These are phyloP conservation scores for Tilletia indica DNA, from an alignment of 1,284 basidiomycete genomes.

Conservation along the genomic window DNA sequence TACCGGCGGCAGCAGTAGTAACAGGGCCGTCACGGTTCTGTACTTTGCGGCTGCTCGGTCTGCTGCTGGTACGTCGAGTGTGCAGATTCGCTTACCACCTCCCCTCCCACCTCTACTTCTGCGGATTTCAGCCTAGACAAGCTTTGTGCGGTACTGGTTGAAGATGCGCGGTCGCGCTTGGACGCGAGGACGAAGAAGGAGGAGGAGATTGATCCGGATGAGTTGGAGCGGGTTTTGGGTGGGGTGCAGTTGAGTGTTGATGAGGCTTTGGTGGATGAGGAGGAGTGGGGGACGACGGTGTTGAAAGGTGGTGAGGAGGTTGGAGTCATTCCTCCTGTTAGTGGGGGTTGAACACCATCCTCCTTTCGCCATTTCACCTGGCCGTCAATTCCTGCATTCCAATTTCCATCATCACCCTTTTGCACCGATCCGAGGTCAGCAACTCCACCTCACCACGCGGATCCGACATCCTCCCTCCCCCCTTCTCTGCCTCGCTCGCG, in stretches of 20 bases:
- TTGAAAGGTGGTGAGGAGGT: slow-evolving; percentile 73
- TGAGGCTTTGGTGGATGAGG: slow-evolving; percentile 72
- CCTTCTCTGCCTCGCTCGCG: no score
- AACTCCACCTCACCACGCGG: no score
- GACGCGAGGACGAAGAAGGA: not conserved
- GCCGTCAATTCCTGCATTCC: not conserved
- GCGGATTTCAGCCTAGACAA: slow-evolving; percentile 60
- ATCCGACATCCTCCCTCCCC: no score
- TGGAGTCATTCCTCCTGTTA: slow-evolving; percentile 76
- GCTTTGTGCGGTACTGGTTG: slow-evolving; percentile 62
- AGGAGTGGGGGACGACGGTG: slow-evolving; percentile 52
- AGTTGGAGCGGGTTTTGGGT: slow-evolving; percentile 19
- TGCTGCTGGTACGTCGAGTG: slow-evolving; percentile 13
- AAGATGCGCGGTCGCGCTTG: slow-evolving; percentile 36
- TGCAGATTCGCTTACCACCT: slow-evolving; percentile 13
- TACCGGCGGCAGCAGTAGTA: not conserved
- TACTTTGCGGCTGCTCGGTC: slow-evolving; percentile 20
- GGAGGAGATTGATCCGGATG: not conserved
- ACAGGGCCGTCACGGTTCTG: slow-evolving; percentile 11
- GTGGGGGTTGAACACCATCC: slow-evolving; percentile 59
- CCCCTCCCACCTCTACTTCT: not conserved
- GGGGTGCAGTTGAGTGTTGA: slow-evolving; percentile 68
- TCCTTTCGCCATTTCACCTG: not conserved
- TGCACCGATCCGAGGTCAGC: no score
- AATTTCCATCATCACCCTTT: no score